Conservation (phyloP, 2,329 filamentous ascomycete genomes). For the Talaromyces amestolkiae region DNA sequence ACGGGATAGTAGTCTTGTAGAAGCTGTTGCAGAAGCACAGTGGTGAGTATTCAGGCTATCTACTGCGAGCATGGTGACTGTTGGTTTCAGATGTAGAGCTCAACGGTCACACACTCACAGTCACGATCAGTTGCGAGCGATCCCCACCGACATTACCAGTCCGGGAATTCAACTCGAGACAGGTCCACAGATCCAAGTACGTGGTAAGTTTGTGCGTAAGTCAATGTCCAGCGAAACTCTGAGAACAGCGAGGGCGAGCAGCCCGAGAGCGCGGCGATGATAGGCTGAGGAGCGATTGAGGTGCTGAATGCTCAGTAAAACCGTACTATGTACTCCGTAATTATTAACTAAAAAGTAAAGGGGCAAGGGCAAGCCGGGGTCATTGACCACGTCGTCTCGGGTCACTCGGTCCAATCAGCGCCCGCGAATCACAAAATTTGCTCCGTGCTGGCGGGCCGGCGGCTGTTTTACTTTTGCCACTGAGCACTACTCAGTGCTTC, state of each 20-base stretch:
- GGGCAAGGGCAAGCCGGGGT: not conserved
- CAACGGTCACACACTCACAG: not conserved
- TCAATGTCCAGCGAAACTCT: not conserved
- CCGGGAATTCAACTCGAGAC: not conserved
- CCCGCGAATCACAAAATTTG: slow-evolving; percentile 4
- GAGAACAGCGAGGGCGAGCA: not conserved
- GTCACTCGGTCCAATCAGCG: not conserved
- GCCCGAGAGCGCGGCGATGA: not conserved
- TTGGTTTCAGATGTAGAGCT: not conserved
- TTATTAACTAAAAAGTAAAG: too few species aligned
- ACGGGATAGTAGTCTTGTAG: not conserved
- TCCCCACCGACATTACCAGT: not conserved
- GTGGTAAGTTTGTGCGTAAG: not conserved
- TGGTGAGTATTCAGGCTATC: not conserved
- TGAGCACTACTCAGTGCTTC: not conserved
- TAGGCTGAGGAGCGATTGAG: slow-evolving; percentile 1
- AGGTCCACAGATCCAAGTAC: not conserved
- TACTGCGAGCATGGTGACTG: not conserved
- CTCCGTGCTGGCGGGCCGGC: slow-evolving; percentile 12
- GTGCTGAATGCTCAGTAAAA: not conserved
- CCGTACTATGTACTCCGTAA: too few species aligned
- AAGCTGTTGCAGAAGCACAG: not conserved
- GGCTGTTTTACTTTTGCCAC: slow-evolving; percentile 11
- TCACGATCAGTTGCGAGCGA: not conserved
- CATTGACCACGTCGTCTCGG: slow-evolving; percentile 5